Evolutionary conservation across 2,329 filamentous ascomycete species (phyloP), one percentile per base, ranked within the genome.

Genomic region (Talaromyces sp.): DNA sequence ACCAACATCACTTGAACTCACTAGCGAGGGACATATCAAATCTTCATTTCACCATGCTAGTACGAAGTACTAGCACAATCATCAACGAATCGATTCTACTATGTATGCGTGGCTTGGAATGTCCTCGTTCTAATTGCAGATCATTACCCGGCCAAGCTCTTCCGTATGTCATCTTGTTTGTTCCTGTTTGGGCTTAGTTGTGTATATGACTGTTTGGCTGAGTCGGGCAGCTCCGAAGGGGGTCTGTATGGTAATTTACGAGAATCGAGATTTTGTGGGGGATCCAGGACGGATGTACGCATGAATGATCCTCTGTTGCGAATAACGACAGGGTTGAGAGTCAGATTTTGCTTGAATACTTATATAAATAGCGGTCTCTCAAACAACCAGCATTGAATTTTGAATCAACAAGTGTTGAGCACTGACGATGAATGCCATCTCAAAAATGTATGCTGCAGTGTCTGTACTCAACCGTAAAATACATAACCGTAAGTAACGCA

Each of bases 91-190:
- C n/a, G 53, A 36, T 22, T 36, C 11, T 36, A n/a, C n/a, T n/a
- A n/a, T n/a, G n/a, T n/a, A 22, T 56, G 31, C 31, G 51, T 54
- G 51, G 51, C 51, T 34, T 31, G 51, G 19, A n/a, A 5, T 31
- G 29, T 54, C 53, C 19, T 56, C 53, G 31, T 56, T 38, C 56
- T 59, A 59, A 59, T 59, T 59, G 56, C 56, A 59, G 56, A 59
- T 59, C 56, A 59, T 59, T 59, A 31, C 56, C 38, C 22, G 17
- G 56, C 38, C 38, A 59, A 45, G 53, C 29, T 36, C 53, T 56
- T 25, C 19, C 38, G 53, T 56, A 25, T 3, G 53, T 56, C 53
- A 25, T 56, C 31, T 22, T 29, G n/a, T 38, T 31, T 17, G n/a
- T 56, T 25, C 53, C 29, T 56, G 29, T 25, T 56, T 22, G 11